These are phyloP conservation scores for Rhodotorula mucilaginosa DNA, from an alignment of 1,284 basidiomycete genomes.

Conservation along the genomic window DNA sequence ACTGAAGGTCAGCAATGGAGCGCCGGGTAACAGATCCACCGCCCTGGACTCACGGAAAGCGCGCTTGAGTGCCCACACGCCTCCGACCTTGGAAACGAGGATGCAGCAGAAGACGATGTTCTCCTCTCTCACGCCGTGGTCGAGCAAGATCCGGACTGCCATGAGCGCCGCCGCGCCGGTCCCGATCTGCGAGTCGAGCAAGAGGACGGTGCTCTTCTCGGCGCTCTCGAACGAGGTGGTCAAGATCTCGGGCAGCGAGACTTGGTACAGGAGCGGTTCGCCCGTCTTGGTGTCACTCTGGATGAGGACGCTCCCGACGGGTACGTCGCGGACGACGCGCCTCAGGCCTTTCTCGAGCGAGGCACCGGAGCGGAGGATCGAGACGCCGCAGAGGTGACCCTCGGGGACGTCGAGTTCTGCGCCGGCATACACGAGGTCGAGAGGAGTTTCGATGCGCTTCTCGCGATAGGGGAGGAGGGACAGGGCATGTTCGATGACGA, in stretches of 20 bases:
- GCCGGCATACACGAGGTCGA: conserved; percentile 61
- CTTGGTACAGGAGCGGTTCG: conserved; percentile 82
- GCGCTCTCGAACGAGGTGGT: conserved; percentile 62
- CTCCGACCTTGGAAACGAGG: conserved; percentile 77
- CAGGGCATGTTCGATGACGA: conserved; percentile 81
- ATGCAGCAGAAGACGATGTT: conserved; percentile 62
- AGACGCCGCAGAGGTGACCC: conserved; percentile 69
- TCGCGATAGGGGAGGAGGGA: conserved; percentile 70
- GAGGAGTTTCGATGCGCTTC: conserved; percentile 68
- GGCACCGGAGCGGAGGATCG: conserved; percentile 81
- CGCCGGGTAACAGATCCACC: no score
- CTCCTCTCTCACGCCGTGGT: conserved; percentile 84
- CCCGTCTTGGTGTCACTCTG: conserved; percentile 77
- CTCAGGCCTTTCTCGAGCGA: conserved; percentile 86
- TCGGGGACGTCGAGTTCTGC: conserved; percentile 63
- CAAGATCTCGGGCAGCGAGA: conserved; percentile 70
- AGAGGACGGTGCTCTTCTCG: conserved; percentile 71
- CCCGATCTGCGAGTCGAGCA: conserved; percentile 95
- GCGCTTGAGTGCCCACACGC: conserved; percentile 69
- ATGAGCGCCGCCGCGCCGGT: conserved; percentile 93
- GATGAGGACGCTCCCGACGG: conserved; percentile 83
- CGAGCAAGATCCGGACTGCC: conserved; percentile 90
- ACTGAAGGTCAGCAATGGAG: not conserved
- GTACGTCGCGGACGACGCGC: conserved; percentile 80
- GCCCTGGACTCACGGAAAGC: conserved; percentile 61